These are phyloP conservation scores for Hura crepitans DNA, from an alignment of 441 rosid species.

Conservation along the genomic window DNA sequence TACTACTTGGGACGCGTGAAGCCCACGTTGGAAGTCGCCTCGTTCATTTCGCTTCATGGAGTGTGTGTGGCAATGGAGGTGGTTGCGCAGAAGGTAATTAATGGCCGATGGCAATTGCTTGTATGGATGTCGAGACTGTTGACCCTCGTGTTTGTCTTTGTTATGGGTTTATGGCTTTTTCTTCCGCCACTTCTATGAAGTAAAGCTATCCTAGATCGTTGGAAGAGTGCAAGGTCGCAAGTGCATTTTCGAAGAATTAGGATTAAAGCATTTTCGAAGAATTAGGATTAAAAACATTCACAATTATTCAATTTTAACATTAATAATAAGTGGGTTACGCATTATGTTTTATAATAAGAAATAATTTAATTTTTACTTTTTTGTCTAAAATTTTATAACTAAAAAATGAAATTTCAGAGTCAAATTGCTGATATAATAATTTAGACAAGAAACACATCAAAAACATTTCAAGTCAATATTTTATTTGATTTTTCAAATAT, in stretches of 20 bases:
- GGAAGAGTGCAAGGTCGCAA: not conserved
- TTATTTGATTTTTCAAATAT: too few relatives aligned
- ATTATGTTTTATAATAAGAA: too few relatives aligned
- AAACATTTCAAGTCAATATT: too few relatives aligned
- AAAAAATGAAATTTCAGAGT: too few relatives aligned
- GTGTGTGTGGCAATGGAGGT: not conserved
- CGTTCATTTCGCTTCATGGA: conserved; percentile 8
- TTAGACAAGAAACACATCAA: too few relatives aligned
- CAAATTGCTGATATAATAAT: too few relatives aligned
- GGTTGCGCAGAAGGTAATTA: not conserved
- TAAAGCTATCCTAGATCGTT: not conserved
- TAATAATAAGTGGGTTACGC: too few relatives aligned
- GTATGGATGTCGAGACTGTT: conserved; percentile 6
- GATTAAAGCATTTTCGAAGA: not conserved
- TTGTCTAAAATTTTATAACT: too few relatives aligned
- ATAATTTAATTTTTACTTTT: too few relatives aligned
- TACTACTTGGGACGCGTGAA: conserved; percentile 11
- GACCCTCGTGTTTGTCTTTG: not conserved
- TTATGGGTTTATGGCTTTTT: conserved; percentile 1
- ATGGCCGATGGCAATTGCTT: not conserved
- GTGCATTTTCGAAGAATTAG: not conserved
- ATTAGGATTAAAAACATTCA: too few relatives aligned
- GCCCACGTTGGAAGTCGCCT: conserved; percentile 22
- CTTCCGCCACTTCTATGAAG: not conserved
- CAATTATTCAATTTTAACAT: too few relatives aligned